phyloP scores from a whole-genome alignment of 163 green algal genomes.

The Chloromonas sp. region DNA sequence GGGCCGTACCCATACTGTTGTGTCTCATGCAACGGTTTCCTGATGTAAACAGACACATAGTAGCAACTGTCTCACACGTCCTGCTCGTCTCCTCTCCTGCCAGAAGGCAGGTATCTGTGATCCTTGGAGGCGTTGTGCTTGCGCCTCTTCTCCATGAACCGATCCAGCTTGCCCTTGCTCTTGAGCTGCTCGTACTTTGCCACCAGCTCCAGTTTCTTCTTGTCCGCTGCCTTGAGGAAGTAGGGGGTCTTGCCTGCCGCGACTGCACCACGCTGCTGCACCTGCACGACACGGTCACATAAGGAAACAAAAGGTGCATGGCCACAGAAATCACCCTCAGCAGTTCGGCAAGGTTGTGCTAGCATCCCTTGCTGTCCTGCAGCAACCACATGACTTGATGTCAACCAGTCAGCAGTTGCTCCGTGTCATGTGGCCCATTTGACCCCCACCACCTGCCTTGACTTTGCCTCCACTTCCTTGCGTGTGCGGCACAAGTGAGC shows the following conservation, averaged over 20 bases:
- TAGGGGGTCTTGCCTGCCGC: constrained; percentile 74
- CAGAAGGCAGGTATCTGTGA: constrained; percentile 65
- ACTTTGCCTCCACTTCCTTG: no score
- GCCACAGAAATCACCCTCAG: not conserved
- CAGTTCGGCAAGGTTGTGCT: not conserved
- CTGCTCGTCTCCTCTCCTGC: no score
- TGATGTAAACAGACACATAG: no score
- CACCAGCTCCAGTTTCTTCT: constrained; percentile 66
- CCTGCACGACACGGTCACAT: constrained; percentile 29
- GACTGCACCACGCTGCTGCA: constrained; percentile 55
- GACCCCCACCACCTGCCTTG: no score
- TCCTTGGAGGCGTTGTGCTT: constrained; percentile 87
- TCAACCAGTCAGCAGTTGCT: not conserved
- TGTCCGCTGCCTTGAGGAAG: constrained; percentile 76
- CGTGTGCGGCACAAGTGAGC: no score
- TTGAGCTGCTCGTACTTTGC: constrained; percentile 50
- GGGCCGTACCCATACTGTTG: no score
- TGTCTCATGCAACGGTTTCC: no score
- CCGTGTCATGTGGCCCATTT: not conserved
- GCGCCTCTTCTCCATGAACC: constrained; percentile 81
- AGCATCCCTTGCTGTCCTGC: not conserved
- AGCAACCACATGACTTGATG: not conserved
- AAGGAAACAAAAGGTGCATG: not conserved
- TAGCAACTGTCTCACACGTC: no score
- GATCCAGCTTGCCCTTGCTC: constrained; percentile 53